Base-by-base conservation (phyloP, 2,329 filamentous ascomycete species). In the Didymellaceae sp. region DNA sequence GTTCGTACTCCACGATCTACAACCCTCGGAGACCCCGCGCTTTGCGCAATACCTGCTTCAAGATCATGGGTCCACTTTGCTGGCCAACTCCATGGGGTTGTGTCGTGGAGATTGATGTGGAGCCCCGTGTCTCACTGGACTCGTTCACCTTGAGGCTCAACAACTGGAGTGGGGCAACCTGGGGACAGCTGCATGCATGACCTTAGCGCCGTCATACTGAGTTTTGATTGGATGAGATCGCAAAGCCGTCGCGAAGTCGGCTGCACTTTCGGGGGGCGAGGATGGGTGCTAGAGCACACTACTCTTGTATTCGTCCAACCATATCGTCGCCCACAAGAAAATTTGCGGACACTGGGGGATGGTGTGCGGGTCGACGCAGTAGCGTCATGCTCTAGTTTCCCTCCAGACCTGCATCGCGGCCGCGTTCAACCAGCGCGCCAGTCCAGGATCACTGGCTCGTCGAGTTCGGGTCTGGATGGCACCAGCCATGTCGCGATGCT, bases 131-230 rank as follows among this genome's bases (percentile, higher is more conserved):
- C 50, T 46, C 43, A 55, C 40, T 52, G 43, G 39, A 35, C 38
- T 48, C 44, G 43, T 49, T 58, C 46, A 52, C 32, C 57, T 54
- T 67, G 61, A 64, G 64, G 64, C 64, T 67, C 62, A 65, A 66
- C 54, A 55, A 52, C 44, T 14, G 43, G 55, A 59, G 62, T 62
- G 62, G 54, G 43, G 48, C 14, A 26, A 30, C 39, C 51, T 47
- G 49, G 48, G 49, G 41, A 35, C 24, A 33, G 32, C 39, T 40
- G 48, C 50, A 40, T 39, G 42, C 32, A 39, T 51, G 25, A 25
- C 18, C 33, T 32, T 45, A 46, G 47, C 30, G 17, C 4, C 17
- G 10, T 6, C 10, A 5, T 32, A 18, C 6, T 20, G n/a, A 17
- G 25, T 1, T 35, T 14, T 59, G 42, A 64, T 62, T 65, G 62